Evolutionary conservation across 345 rosid species (phyloP), one percentile per base, ranked within the genome.

Genomic region (Raphanus sativus): DNA sequence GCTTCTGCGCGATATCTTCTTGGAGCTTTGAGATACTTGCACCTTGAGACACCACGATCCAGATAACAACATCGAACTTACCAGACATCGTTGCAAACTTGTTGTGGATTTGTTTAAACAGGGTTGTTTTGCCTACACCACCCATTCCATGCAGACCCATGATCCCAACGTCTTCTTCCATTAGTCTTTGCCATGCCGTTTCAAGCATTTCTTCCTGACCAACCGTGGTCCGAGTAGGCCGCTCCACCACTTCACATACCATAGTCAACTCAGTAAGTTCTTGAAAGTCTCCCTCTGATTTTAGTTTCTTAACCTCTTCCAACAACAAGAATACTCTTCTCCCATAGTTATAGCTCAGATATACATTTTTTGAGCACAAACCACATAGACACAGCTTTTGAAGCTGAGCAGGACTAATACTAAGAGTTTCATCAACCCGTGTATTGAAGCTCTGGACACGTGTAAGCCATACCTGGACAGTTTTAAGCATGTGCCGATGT

Each of bases 91-190:
- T 11, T 4, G 28, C 0, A 25, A 78, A 40, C 54, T 52, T 78
- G 6, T 82, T 78, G 29, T 75, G 68, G 60, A 82, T 71, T 8
- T 71, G 60, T 0, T 26, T 82, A 36, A 78, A 75, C 17, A 82
- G 74, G 42, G 82, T 82, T 6, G 82, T 82, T 63, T 81, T 81
- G 4, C 42, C 42, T 38, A 38, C 42, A 38, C 42, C 42, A 38
- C 8, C 83, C 83, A 38, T 38, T 38, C 42, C 42, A 38, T 32
- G 72, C 77, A 82, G 25, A n/a, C 85, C 85, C 8, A 79, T 15
- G 38, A 68, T 54, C 9, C 68, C 40, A 0, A 71, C 69, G 16
- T 3, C 34, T 25, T 67, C 62, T 54, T 75, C 32, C 24, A 3
- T 40, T 0, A 71, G 21, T 30, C 52, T 45, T 8, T 33, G 12